Evolutionary conservation across 2,329 filamentous ascomycete species (phyloP), one percentile per base, ranked within the genome.

Genomic region (Aureobasidium pullulans): DNA sequence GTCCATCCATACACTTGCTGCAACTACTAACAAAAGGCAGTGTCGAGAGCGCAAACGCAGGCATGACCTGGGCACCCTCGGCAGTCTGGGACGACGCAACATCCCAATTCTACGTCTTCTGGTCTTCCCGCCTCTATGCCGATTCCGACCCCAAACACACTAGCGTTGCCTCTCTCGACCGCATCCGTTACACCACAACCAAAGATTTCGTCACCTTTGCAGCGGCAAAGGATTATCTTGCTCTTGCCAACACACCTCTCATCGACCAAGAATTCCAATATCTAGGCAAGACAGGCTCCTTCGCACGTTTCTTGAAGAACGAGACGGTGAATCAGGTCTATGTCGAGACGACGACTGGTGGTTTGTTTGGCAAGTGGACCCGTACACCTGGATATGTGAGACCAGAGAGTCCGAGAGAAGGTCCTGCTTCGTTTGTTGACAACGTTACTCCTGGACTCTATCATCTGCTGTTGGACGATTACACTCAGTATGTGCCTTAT

Each of bases 31-130:
- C 46, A 7, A n/a, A 15, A 7, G 4, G 39, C 0, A 69, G 67
- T 0, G 80, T 83, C 10, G 80, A 83, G 63, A 75, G 81, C 60
- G 67, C 68, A n/a, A 77, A 74, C 3, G 81, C 79, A 0, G 81
- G 81, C 3, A 83, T 83, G 81, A 79, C 82, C 0, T 84, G 81
- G 81, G 81, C 81, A 0, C 81, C 81, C 0, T 77, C 79, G 53
- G 80, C 80, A 0, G 76, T 83, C 54, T 83, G 76, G 75, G 79
- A 83, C 62, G 69, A 73, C 0, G 67, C 70, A 1, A 75, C 77
- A 64, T 65, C 67, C 15, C 72, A 76, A 44, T 81, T 77, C 66
- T 73, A 77, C 16, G 73, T 81, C 47, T 77, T 78, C 66, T 81
- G 78, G 79, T 71, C 79, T 0, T 73, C 73, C 6, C 49, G 61